Evolutionary conservation across 75 land plant species (phyloP), one percentile per base, ranked within the genome.

Genomic region (Selaginella moellendorffii): DNA sequence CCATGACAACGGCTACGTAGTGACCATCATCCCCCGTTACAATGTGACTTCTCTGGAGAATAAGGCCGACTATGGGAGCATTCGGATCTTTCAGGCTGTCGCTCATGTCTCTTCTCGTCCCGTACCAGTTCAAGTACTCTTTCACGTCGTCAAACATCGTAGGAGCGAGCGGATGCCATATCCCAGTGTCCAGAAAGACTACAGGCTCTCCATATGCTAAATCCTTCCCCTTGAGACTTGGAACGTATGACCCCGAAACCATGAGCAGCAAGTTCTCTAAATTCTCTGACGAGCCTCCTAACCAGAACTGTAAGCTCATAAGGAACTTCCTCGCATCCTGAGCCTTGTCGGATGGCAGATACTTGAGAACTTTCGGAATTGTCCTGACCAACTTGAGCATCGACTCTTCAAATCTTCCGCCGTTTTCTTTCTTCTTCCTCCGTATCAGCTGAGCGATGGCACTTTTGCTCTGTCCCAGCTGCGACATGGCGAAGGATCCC

Each of bases 91-190:
- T 95, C 0, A 86, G 77, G 64, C 80, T 81, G 46, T 76, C 81
- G 71, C 69, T 81, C 1, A 78, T 76, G 64, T 95, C 99, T 53
- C 76, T 80, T 46, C 99, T 77, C 24, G 99, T 95, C 0, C 72
- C 97, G 68, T 90, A 95, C 99, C 99, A 95, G 64, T 95, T 95
- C 77, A 95, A 63, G 59, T 95, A 95, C 86, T 95, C 99, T 73
- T 92, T 92, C 28, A 82, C 81, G 78, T 95, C 99, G 58, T 90
- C 91, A 61, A 78, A 95, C 99, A 95, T 95, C 61, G 77, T 69
- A 26, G 99, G 99, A 56, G 99, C 99, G 78, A 95, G 62, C 1
- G 99, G 99, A 65, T 95, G 99, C 99, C 99, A 95, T 62, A 95
- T 90, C 29, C 99, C 99, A 23, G 65, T 79, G 61, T 95, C 99